These are phyloP conservation scores for Pseudogymnoascus sp. DNA, from an alignment of 2,329 filamentous ascomycete genomes.

Conservation along the genomic window DNA sequence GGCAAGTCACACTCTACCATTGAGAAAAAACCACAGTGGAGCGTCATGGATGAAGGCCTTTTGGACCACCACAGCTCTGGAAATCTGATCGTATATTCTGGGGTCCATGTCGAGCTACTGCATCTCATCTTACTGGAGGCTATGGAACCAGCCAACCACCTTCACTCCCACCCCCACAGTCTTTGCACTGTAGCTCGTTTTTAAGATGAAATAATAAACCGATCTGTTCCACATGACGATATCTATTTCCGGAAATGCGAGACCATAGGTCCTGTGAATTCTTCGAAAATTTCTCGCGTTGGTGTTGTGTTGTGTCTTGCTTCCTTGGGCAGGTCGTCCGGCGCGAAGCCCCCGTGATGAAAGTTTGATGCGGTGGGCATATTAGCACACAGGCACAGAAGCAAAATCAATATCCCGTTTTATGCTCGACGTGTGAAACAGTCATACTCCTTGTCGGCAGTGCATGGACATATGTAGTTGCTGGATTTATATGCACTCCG, in stretches of 20 bases:
- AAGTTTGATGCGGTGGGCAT: not conserved
- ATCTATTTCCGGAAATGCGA: constrained; percentile 1
- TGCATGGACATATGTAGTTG: not conserved
- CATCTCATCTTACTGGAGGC: constrained; percentile 4
- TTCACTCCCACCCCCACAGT: not conserved
- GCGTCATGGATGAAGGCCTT: not conserved
- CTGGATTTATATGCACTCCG: constrained; percentile 8
- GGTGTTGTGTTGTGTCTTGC: not conserved
- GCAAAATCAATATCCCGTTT: constrained; percentile 1
- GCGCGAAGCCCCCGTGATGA: not conserved
- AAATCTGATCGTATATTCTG: not conserved
- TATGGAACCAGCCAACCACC: not conserved
- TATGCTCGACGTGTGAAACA: not conserved
- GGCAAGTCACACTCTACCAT: not conserved
- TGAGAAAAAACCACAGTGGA: not conserved
- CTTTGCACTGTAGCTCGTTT: not conserved
- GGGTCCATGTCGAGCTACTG: constrained; percentile 5
- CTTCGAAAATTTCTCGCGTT: not conserved
- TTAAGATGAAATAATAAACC: constrained; percentile 8
- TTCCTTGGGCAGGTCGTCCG: not conserved
- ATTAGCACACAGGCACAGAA: constrained; percentile 1
- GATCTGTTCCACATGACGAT: constrained; percentile 5
- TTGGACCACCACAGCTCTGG: not conserved
- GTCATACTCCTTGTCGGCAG: not conserved
- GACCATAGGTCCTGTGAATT: not conserved